These are phyloP conservation scores for Monosporozyma unispora DNA, from an alignment of 805 yeast genomes.

Conservation along the genomic window DNA sequence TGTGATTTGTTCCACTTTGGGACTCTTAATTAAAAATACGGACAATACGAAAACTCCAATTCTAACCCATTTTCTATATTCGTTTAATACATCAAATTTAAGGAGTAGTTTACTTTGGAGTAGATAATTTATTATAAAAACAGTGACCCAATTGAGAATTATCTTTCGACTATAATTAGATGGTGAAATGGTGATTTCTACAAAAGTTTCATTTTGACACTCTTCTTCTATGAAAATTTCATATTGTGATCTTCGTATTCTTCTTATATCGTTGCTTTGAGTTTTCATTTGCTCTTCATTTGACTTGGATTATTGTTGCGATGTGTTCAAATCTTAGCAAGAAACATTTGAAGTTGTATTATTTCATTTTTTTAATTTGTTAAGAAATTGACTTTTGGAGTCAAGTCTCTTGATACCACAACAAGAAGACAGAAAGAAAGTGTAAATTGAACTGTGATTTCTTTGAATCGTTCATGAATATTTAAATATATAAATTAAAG, in stretches of 20 bases:
- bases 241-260: neutral
- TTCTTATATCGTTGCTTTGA: neutral
- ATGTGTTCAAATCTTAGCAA: neutral
- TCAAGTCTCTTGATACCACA: neutral
- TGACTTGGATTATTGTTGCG: neutral
- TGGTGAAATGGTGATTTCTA: slow-evolving; percentile 11
- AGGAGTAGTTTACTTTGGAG: neutral
- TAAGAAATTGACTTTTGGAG: too few relatives aligned
- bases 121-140: neutral
- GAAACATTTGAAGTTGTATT: neutral
- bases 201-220: slow-evolving; percentile 5
- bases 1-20: slow-evolving; percentile 17
- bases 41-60: neutral
- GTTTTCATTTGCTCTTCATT: neutral
- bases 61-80: neutral
- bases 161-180: neutral
- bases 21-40: slow-evolving; percentile 9
- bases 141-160: neutral
- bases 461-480: neutral
- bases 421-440: neutral
- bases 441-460: neutral
- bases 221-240: slow-evolving; percentile 4
- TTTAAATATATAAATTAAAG: neutral
- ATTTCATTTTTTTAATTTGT: too few relatives aligned
- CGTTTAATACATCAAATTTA: neutral